These are phyloP conservation scores for Vaccinium corymbosum DNA, from an alignment of 148 eudicot genomes.

Conservation along the genomic window DNA sequence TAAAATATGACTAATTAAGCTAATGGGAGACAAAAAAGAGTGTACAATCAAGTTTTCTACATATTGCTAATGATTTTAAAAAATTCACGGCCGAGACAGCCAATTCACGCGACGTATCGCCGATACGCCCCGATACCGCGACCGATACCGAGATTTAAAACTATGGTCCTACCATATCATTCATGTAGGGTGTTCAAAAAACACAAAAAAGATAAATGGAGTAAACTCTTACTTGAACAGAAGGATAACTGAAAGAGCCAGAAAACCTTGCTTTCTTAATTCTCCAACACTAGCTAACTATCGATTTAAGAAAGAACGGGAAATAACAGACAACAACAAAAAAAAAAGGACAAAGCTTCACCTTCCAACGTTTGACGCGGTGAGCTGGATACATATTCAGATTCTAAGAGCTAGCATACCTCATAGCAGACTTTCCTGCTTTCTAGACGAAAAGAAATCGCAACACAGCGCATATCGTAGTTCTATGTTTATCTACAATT, in stretches of 20 bases:
- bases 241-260: neutral
- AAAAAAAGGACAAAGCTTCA: neutral
- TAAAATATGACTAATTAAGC: too few species aligned
- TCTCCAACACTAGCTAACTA: neutral
- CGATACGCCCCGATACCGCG: too few species aligned
- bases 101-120: too few species aligned
- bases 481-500: neutral
- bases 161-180: neutral
- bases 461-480: neutral
- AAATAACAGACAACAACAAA: neutral
- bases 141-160: too few species aligned
- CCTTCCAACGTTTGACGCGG: neutral
- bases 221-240: neutral
- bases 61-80: too few species aligned
- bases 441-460: neutral
- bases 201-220: too few species aligned
- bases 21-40: too few species aligned
- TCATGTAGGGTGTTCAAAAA: too few species aligned
- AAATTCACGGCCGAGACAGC: too few species aligned
- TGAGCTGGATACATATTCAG: neutral
- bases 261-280: neutral
- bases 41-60: too few species aligned
- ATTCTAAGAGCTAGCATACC: neutral
- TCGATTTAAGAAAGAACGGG: neutral
- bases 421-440: neutral